Evolutionary conservation across 2,329 filamentous ascomycete species (phyloP).

Genomic region (Clarireedia sp.): DNA sequence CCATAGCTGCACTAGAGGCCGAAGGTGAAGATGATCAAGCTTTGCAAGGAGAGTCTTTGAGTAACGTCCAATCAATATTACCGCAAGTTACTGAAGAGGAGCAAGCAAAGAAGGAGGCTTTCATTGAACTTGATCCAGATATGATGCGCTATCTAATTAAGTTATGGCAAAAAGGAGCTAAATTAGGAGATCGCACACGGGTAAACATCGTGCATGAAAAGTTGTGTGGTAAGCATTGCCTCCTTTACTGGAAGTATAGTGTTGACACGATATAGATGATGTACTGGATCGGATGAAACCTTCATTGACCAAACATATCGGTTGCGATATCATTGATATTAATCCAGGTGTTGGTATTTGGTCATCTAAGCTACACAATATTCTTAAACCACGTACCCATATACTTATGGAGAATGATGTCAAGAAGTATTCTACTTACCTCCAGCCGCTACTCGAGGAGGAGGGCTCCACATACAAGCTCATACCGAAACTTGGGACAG

Average conservation of each 20-base stretch:
- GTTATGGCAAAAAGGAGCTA: neutral
- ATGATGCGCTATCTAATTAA: neutral
- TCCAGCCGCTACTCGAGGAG: constrained; percentile 48
- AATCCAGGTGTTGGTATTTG: constrained; percentile 75
- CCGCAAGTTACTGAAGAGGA: neutral
- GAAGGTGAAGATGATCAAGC: no score
- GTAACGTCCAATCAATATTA: no score
- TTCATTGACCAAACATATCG: constrained; percentile 59
- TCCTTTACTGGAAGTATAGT: neutral
- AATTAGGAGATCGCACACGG: constrained; percentile 25
- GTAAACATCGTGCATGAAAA: constrained; percentile 46
- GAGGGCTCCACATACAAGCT: constrained; percentile 41
- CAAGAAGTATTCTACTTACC: constrained; percentile 49
- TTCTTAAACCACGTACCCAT: constrained; percentile 72
- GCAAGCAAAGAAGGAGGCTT: neutral
- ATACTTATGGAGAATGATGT: constrained; percentile 69
- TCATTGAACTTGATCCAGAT: neutral
- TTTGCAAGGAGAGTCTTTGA: no score
- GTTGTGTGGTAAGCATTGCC: constrained; percentile 35
- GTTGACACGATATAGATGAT: constrained; percentile 20
- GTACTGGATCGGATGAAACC: constrained; percentile 57
- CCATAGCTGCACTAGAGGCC: no score
- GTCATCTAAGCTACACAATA: constrained; percentile 68
- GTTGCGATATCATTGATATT: constrained; percentile 81
- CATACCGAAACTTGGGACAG: constrained; percentile 48